Conservation (phyloP, 805 yeast genomes). For the Starmerella cellae region DNA sequence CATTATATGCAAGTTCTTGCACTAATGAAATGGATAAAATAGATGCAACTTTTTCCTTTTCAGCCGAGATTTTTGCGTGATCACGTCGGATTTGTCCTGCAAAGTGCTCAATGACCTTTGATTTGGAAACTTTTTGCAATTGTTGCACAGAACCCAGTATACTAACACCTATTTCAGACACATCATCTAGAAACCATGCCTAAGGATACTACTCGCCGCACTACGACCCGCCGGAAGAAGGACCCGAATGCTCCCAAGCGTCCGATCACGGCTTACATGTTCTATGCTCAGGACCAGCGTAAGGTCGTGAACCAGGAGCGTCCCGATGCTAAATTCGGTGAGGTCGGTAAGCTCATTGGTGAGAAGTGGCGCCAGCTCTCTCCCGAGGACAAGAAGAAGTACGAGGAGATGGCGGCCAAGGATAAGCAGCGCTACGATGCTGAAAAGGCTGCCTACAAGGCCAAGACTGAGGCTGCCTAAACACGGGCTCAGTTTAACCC, state of each 20-base stretch:
- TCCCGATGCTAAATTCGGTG: constrained; percentile 89
- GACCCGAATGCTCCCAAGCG: constrained; percentile 94
- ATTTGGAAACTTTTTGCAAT: too few species aligned
- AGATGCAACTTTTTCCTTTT: too few species aligned
- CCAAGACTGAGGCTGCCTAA: constrained; percentile 25
- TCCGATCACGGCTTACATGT: constrained; percentile 96
- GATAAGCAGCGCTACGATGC: constrained; percentile 97
- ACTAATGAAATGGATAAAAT: too few species aligned
- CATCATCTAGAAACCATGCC: constrained; percentile 15
- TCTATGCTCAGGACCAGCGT: constrained; percentile 95
- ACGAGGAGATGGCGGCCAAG: constrained; percentile 82
- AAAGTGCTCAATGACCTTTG: too few species aligned
- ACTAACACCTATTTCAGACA: constrained; percentile 9
- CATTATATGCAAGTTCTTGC: too few species aligned
- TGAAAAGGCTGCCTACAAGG: constrained; percentile 65
- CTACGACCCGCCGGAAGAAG: constrained; percentile 23
- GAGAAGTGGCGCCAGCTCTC: constrained; percentile 90
- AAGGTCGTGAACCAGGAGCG: constrained; percentile 89
- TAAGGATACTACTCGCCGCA: constrained; percentile 18
- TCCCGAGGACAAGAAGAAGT: constrained; percentile 74
- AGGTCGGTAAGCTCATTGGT: constrained; percentile 89
- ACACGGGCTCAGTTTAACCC: not conserved
- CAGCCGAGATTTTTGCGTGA: too few species aligned
- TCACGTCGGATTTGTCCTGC: too few species aligned
- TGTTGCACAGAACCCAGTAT: too few species aligned